Evolutionary conservation across 805 yeast species (phyloP).

Genomic region (Dipodascus albidus): DNA sequence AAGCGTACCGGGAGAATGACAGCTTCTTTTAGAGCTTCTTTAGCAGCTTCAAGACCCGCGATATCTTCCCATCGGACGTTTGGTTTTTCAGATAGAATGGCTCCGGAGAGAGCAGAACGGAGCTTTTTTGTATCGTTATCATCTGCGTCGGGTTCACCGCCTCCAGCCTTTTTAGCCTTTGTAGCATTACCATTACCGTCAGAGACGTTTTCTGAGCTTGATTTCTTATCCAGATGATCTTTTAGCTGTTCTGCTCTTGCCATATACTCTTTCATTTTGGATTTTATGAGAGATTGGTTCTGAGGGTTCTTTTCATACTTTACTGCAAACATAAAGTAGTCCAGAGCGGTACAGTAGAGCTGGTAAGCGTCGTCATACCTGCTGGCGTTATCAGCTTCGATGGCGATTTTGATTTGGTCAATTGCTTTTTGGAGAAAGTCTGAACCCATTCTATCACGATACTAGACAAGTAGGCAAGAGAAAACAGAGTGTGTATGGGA

Average conservation of each 20-base stretch:
- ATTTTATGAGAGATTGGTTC: conserved; percentile 77
- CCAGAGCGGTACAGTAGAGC: conserved; percentile 83
- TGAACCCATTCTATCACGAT: too few relatives aligned
- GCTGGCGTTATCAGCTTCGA: conserved; percentile 84
- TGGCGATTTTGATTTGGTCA: conserved; percentile 86
- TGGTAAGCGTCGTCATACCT: conserved; percentile 91
- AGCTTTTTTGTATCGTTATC: conserved; percentile 80
- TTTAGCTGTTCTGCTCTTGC: conserved; percentile 90
- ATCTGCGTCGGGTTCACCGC: conserved; percentile 46
- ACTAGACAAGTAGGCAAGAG: too few relatives aligned
- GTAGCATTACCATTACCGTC: conserved; percentile 52
- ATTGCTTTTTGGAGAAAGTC: conserved; percentile 93
- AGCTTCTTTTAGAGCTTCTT: conserved; percentile 94
- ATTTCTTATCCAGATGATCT: conserved; percentile 63
- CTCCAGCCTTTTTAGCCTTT: conserved; percentile 32
- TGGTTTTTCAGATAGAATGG: conserved; percentile 84
- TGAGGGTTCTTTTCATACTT: conserved; percentile 88
- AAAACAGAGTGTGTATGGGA: too few relatives aligned
- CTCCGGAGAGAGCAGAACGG: conserved; percentile 83
- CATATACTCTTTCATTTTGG: conserved; percentile 83
- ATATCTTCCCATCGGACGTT: conserved; percentile 90
- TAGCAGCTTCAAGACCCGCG: conserved; percentile 92
- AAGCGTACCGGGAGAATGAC: conserved; percentile 93
- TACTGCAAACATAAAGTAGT: conserved; percentile 88
- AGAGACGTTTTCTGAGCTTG: conserved; percentile 36